Base-by-base conservation (phyloP, 2,329 filamentous ascomycete genomes). In the Pseudovirgaria hyperparasitica region DNA sequence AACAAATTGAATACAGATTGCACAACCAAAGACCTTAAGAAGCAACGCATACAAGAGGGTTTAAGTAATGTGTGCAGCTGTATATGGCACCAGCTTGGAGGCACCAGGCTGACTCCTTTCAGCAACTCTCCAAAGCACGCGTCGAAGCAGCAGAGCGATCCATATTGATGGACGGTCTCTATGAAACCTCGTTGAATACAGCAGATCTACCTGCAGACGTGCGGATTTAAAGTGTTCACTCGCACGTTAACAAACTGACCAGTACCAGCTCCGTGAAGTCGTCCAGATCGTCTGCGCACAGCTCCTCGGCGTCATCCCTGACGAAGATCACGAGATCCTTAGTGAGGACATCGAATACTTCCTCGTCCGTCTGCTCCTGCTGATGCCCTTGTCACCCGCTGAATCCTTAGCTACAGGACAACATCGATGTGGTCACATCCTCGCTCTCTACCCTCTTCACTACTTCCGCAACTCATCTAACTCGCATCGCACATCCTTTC, bases 1-100 rank as follows among this genome's bases (percentile, higher is more conserved):
- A 51, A 55, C 25, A 60, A 57, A 39, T 36, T 63, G 5, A 57
- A 60, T 28, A 24, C 37, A 1, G 54, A 63, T 46, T 58, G 54
- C n/a, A 57, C 58, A 3, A 56, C 60, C 2, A 48, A 43, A 19
- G 44, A 57, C 22, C 52, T 53, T 14, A 54, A 52, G 36, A 58
- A 54, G 39, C 48, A 58, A 38, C 50, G 54, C 12, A 49, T 58
- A 27, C 49, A 52, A 25, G 51, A 57, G 30, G 48, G 52, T 28
- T 48, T 58, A 31, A 37, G 47, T 5, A 42, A 48, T 37, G 57
- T 61, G n/a, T 26, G 9, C 8, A 20, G 7, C 15, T 17, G 5
- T 15, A 16, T 26, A 9, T 18, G 7, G 7, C 17, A 20, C 22
- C 15, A 26, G 10, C 18, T 13, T 13, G 5, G 10, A 13, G 12